phyloP scores from a whole-genome alignment of 2,329 filamentous ascomycete species.

The Sarocladium brachiariae region DNA sequence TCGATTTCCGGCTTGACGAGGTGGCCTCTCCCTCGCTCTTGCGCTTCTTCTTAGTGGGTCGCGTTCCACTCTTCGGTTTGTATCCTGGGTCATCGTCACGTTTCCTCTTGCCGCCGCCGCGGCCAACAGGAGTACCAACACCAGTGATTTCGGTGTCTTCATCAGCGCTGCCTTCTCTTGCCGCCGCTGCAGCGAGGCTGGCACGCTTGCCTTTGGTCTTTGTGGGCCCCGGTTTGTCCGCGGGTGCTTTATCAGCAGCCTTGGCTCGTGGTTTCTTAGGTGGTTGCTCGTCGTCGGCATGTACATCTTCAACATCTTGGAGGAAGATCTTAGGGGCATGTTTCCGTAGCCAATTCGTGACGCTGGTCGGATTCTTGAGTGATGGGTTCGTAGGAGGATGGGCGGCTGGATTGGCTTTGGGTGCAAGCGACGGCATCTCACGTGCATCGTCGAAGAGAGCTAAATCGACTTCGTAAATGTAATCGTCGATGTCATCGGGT shows the following conservation, averaged over 20 bases:
- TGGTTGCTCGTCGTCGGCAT: constrained; percentile 30
- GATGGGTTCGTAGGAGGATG: constrained; percentile 32
- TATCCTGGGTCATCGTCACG: constrained; percentile 55
- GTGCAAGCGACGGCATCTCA: constrained; percentile 42
- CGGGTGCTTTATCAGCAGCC: constrained; percentile 17
- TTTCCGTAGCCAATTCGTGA: constrained; percentile 91
- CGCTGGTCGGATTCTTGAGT: constrained; percentile 72
- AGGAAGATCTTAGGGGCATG: constrained; percentile 80
- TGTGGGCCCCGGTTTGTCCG: constrained; percentile 27
- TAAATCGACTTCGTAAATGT: constrained; percentile 58
- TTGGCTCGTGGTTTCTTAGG: constrained; percentile 13
- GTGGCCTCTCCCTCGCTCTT: constrained; percentile 47
- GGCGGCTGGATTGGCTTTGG: constrained; percentile 31
- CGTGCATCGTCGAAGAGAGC: constrained; percentile 36
- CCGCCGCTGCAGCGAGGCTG: constrained; percentile 11
- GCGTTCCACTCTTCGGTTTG: constrained; percentile 47
- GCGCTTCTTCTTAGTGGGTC: constrained; percentile 51
- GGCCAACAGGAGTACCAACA: constrained; percentile 19
- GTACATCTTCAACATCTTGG: constrained; percentile 57
- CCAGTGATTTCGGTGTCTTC: constrained; percentile 7
- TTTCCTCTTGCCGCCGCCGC: constrained; percentile 40
- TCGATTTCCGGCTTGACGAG: constrained; percentile 26
- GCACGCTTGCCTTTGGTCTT: constrained; percentile 24
- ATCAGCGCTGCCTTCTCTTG: background rate
- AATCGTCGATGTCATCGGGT: constrained; percentile 66